phyloP scores from a whole-genome alignment of 2,329 filamentous ascomycete genomes.

The Xylaria sp. region DNA sequence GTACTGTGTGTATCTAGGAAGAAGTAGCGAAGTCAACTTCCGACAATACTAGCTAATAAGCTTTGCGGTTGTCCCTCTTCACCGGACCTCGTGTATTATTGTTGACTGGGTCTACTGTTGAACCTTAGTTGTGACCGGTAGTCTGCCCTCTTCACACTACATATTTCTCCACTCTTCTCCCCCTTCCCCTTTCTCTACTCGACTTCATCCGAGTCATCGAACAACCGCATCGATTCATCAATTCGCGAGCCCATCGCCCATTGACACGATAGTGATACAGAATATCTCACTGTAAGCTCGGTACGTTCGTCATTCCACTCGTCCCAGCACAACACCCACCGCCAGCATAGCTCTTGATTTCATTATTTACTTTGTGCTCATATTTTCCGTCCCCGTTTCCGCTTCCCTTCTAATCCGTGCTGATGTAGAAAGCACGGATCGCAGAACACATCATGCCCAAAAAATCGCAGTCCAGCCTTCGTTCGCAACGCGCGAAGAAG shows the following conservation, averaged over 20 bases:
- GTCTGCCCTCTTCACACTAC: neutral
- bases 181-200: neutral
- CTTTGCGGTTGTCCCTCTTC: neutral
- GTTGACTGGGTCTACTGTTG: neutral
- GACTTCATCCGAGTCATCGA: neutral
- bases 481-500: too few relatives aligned
- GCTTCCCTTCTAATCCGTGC: neutral
- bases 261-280: neutral
- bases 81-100: neutral
- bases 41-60: neutral
- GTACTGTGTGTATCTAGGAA: neutral
- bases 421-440: neutral
- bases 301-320: neutral
- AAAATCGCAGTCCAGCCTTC: too few relatives aligned
- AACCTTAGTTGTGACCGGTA: neutral
- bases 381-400: neutral
- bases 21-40: neutral
- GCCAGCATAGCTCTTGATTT: neutral
- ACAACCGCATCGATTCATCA: neutral
- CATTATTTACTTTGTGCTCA: neutral
- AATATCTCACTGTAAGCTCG: neutral
- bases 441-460: neutral
- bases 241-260: too few relatives aligned
- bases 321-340: neutral
- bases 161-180: neutral